phyloP scores from a whole-genome alignment of 2,329 filamentous ascomycete species.

The Aspergillus transmontanensis region DNA sequence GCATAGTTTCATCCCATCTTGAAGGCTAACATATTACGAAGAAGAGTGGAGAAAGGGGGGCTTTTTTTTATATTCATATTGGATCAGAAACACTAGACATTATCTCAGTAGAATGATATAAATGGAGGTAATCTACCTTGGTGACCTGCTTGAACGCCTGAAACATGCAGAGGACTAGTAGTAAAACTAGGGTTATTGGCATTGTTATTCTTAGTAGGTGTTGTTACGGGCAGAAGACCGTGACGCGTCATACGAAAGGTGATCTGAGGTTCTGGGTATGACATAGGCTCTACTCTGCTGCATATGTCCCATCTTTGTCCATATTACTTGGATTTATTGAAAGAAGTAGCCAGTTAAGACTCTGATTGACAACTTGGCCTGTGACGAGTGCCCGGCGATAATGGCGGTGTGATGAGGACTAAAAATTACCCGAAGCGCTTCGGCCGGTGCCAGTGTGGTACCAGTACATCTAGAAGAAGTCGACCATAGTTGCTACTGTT shows the following conservation, averaged over 20 bases:
- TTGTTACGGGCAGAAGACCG: neutral
- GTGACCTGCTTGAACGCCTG: neutral
- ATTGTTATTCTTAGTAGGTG: neutral
- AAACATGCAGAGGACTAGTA: neutral
- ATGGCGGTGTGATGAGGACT: neutral
- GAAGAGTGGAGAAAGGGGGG: no score
- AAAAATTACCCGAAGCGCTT: neutral
- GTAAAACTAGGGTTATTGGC: neutral
- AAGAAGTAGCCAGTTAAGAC: neutral
- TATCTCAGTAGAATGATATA: neutral
- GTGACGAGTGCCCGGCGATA: neutral
- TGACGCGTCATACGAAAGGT: neutral
- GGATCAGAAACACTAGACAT: neutral
- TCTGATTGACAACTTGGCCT: neutral
- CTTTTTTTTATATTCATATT: neutral
- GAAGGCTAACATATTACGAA: neutral
- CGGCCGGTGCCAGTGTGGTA: no score
- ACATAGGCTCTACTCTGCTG: neutral
- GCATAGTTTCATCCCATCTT: neutral
- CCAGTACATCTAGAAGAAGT: neutral
- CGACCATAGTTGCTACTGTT: no score
- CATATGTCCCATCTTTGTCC: neutral
- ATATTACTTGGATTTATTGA: neutral
- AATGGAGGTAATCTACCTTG: neutral
- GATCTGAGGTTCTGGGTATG: neutral